These are phyloP conservation scores for Hirschfeldia incana DNA, from an alignment of 345 rosid genomes.

Conservation along the genomic window DNA sequence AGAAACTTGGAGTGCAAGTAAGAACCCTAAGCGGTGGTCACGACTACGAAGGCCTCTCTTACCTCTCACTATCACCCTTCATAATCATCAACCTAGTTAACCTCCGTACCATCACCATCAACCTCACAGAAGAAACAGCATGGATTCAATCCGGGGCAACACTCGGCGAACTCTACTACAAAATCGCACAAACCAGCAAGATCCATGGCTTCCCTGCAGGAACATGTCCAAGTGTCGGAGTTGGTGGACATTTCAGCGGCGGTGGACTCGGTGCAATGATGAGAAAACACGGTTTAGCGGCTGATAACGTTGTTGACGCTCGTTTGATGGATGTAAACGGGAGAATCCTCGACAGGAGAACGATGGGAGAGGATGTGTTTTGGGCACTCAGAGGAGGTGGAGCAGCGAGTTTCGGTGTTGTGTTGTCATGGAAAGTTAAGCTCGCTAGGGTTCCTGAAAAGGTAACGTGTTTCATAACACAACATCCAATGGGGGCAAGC, in stretches of 20 bases:
- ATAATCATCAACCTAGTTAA: slow-evolving; percentile 52
- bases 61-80: slow-evolving; percentile 49
- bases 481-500: slow-evolving; percentile 23
- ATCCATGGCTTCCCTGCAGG: slow-evolving; percentile 60
- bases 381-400: slow-evolving; percentile 52
- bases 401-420: slow-evolving; percentile 46
- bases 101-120: slow-evolving; percentile 44
- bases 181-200: slow-evolving; percentile 47
- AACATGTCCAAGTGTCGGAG: slow-evolving; percentile 58
- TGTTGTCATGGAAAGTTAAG: slow-evolving; percentile 42
- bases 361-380: slow-evolving; percentile 47
- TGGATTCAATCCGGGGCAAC: slow-evolving; percentile 72
- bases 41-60: slow-evolving; percentile 72
- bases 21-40: slow-evolving; percentile 73
- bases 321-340: slow-evolving; percentile 54
- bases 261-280: slow-evolving; percentile 63
- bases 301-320: slow-evolving; percentile 61
- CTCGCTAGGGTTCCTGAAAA: slow-evolving; percentile 43
- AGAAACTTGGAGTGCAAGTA: slow-evolving; percentile 43
- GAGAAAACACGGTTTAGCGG: slow-evolving; percentile 59
- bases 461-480: slow-evolving; percentile 42
- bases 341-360: slow-evolving; percentile 38
- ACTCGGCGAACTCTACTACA: slow-evolving; percentile 56
- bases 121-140: slow-evolving; percentile 42
- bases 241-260: slow-evolving; percentile 62